Conservation (phyloP, 2,329 filamentous ascomycete species). For the Metarhizium robertsii region DNA sequence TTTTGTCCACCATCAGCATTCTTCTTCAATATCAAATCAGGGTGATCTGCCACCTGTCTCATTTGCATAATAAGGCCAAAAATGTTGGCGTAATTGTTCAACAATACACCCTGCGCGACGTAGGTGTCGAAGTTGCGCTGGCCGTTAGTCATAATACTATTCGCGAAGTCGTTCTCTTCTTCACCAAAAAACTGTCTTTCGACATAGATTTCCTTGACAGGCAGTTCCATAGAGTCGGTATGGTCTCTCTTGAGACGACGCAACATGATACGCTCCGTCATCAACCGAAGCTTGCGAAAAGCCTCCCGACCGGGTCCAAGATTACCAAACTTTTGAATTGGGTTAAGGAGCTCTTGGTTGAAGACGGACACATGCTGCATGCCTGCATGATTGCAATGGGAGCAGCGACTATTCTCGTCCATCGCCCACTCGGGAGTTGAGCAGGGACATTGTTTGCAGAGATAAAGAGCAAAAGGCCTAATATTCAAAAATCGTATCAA, state of each 20-base stretch:
- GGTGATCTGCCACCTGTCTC: slow-evolving; percentile 95
- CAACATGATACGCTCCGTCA: slow-evolving; percentile 92
- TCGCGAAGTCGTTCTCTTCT: slow-evolving; percentile 90
- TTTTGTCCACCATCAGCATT: slow-evolving; percentile 80
- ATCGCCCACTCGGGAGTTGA: slow-evolving; percentile 77
- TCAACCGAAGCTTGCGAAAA: slow-evolving; percentile 71
- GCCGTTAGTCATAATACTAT: slow-evolving; percentile 89
- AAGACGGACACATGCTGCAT: slow-evolving; percentile 54
- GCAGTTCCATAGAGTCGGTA: slow-evolving; percentile 90
- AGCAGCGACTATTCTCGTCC: slow-evolving; percentile 62
- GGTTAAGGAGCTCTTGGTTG: slow-evolving; percentile 91
- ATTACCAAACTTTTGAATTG: slow-evolving; percentile 57
- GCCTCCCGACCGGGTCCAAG: slow-evolving; percentile 55
- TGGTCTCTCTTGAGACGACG: slow-evolving; percentile 90
- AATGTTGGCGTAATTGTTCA: slow-evolving; percentile 98
- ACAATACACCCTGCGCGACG: slow-evolving; percentile 82
- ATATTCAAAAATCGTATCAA: slow-evolving; percentile 86
- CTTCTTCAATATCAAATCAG: slow-evolving; percentile 87
- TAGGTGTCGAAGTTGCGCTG: slow-evolving; percentile 91
- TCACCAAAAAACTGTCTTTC: slow-evolving; percentile 96
- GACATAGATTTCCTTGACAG: slow-evolving; percentile 85
- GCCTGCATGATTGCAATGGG: slow-evolving; percentile 42
- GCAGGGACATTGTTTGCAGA: slow-evolving; percentile 82
- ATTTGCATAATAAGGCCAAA: slow-evolving; percentile 99
- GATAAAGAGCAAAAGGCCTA: slow-evolving; percentile 82